Conservation (phyloP, 257 asterid species). For the Marsdenia floribunda region DNA sequence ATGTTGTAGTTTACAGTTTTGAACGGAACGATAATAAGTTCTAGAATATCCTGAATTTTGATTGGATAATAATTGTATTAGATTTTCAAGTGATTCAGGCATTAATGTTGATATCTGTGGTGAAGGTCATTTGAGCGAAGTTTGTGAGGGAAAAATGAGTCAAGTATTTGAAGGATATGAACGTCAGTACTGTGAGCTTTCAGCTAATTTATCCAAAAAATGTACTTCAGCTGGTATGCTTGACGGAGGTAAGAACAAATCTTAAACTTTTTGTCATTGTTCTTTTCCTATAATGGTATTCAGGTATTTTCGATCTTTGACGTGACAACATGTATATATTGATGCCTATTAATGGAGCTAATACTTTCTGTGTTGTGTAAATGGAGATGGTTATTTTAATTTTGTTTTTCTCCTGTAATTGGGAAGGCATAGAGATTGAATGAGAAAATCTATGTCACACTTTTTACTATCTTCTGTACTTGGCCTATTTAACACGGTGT, state of each 20-base stretch:
- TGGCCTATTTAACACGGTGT: neutral
- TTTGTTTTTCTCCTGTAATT: neutral
- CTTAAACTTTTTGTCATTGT: neutral
- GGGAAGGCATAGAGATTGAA: neutral
- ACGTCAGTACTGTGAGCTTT: conserved; percentile 75
- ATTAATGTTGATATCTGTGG: conserved; percentile 16
- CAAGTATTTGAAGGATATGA: conserved; percentile 79
- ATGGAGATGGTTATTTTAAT: neutral
- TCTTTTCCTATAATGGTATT: neutral
- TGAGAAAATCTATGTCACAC: neutral
- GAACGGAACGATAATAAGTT: neutral
- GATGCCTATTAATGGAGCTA: neutral
- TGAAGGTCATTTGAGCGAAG: conserved; percentile 19
- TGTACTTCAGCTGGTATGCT: conserved; percentile 47
- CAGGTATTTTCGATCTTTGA: neutral
- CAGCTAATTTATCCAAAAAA: conserved; percentile 61
- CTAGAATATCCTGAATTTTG: neutral
- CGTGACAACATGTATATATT: neutral
- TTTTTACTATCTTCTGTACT: neutral
- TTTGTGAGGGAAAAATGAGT: conserved; percentile 41
- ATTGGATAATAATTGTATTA: neutral
- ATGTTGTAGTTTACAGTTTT: neutral
- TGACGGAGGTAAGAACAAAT: conserved; percentile 53
- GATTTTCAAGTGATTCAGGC: neutral
- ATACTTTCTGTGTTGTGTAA: neutral